Conservation (phyloP, 805 yeast species). For the Hanseniaspora hatyaiensis region DNA sequence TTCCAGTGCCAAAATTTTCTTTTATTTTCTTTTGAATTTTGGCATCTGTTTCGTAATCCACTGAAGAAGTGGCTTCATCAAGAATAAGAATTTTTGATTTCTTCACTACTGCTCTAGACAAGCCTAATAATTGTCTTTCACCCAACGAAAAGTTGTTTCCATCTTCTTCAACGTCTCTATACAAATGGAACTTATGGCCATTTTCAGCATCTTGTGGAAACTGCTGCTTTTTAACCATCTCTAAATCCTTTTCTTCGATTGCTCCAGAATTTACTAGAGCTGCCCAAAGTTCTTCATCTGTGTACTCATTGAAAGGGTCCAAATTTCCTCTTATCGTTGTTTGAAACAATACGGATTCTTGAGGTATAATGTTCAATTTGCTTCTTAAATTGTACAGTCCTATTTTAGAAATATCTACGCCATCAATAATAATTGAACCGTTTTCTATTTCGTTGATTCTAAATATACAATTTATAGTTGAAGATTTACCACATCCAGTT, state of each 20-base stretch:
- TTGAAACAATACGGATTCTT: constrained; percentile 74
- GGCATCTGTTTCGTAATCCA: constrained; percentile 53
- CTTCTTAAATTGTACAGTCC: constrained; percentile 62
- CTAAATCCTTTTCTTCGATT: constrained; percentile 32
- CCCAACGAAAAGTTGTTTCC: constrained; percentile 58
- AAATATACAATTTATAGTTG: constrained; percentile 61
- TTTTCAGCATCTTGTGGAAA: constrained; percentile 22
- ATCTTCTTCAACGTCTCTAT: constrained; percentile 46
- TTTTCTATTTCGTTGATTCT: constrained; percentile 48
- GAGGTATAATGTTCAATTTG: constrained; percentile 70
- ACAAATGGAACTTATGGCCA: constrained; percentile 48
- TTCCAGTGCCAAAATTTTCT: constrained; percentile 37
- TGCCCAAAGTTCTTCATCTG: constrained; percentile 56
- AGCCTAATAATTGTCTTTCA: constrained; percentile 49
- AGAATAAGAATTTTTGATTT: constrained; percentile 42
- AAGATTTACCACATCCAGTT: constrained; percentile 67
- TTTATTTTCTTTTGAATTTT: constrained; percentile 47
- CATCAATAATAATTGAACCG: constrained; percentile 55
- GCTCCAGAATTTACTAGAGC: constrained; percentile 53
- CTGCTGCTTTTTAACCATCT: constrained; percentile 27
- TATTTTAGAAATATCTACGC: constrained; percentile 47
- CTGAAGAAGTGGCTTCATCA: constrained; percentile 61
- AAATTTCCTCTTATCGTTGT: constrained; percentile 66
- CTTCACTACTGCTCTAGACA: constrained; percentile 53
- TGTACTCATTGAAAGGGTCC: constrained; percentile 55